Percentiles rank a stretch among this genome's conserved stretches.
phyloP scores from a whole-genome alignment of 2,329 filamentous ascomycete genomes.

The Verticillium tricorpus region DNA sequence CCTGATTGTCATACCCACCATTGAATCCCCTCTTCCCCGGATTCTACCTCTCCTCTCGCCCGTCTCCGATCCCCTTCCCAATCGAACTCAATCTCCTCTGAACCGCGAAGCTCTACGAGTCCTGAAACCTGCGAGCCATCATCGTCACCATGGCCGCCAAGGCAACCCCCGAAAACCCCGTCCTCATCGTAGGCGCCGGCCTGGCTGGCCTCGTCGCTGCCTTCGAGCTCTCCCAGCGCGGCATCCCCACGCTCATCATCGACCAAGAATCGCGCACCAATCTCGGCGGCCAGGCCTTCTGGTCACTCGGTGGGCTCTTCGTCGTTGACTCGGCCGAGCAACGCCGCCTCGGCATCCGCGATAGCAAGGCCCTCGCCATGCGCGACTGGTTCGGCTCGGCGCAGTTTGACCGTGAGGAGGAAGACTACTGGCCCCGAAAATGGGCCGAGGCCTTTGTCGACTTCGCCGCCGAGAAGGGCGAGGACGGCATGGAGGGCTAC shows the following conservation, averaged over 20 bases:
- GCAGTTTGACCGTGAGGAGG: constrained; percentile 49
- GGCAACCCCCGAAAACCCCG: constrained; percentile 25
- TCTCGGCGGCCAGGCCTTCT: constrained; percentile 59
- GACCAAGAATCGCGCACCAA: constrained; percentile 55
- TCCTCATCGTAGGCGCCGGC: constrained; percentile 53
- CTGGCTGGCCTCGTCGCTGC: constrained; percentile 57
- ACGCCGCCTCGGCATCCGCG: constrained; percentile 53
- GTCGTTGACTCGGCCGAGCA: constrained; percentile 53
- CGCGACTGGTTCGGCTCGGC: constrained; percentile 56
- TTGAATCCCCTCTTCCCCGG: background rate
- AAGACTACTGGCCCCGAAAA: constrained; percentile 53
- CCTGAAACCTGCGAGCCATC: background rate
- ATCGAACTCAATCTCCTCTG: background rate
- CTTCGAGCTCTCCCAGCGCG: constrained; percentile 47
- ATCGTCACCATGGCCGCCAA: background rate
- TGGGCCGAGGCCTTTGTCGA: constrained; percentile 63
- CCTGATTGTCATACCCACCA: background rate
- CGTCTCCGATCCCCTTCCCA: background rate
- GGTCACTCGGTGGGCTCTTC: constrained; percentile 59
- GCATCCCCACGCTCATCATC: constrained; percentile 45
- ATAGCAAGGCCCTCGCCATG: constrained; percentile 52
- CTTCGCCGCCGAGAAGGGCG: constrained; percentile 53
- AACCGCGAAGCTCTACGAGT: background rate
- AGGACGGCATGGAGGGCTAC: constrained; percentile 54
- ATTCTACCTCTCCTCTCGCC: background rate